Evolutionary conservation across 805 yeast species (phyloP).

Genomic region (Wickerhamiella azymoides): DNA sequence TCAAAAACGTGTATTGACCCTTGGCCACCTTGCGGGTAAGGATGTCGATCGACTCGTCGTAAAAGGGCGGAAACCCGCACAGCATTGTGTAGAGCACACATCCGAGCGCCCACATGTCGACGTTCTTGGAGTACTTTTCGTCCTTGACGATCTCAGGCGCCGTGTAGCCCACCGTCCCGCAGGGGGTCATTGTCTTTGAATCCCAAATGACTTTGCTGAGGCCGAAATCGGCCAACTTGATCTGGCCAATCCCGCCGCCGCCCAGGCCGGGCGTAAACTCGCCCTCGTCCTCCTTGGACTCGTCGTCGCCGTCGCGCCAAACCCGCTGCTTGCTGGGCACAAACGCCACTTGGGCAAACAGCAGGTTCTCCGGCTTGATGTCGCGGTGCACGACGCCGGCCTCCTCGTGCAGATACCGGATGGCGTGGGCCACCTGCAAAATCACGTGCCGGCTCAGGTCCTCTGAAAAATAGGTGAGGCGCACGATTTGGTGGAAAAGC

Average conservation of each 20-base stretch:
- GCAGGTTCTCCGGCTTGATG: slow-evolving; percentile 66
- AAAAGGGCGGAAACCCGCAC: slow-evolving; percentile 97
- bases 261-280: slow-evolving; percentile 66
- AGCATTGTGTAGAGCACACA: slow-evolving; percentile 85
- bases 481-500: slow-evolving; percentile 64
- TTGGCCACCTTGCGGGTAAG: slow-evolving; percentile 67
- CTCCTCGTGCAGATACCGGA: slow-evolving; percentile 57
- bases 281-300: slow-evolving; percentile 69
- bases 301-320: slow-evolving; percentile 30
- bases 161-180: slow-evolving; percentile 97
- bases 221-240: slow-evolving; percentile 93
- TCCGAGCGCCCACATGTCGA: slow-evolving; percentile 98
- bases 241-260: slow-evolving; percentile 81
- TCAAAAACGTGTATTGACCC: slow-evolving; percentile 61
- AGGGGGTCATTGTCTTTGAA: slow-evolving; percentile 85
- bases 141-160: slow-evolving; percentile 97
- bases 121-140: slow-evolving; percentile 82
- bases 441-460: slow-evolving; percentile 60
- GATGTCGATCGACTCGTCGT: slow-evolving; percentile 63
- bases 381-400: slow-evolving; percentile 66
- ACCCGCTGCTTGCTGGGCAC: slow-evolving; percentile 26
- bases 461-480: slow-evolving; percentile 63
- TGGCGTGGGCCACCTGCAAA: slow-evolving; percentile 54
- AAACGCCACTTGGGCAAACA: slow-evolving; percentile 44
- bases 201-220: slow-evolving; percentile 82